Percentiles rank a stretch among this genome's conserved stretches.
phyloP scores from a whole-genome alignment of 1,284 basidiomycete genomes.

The Neolentinus lepideus region DNA sequence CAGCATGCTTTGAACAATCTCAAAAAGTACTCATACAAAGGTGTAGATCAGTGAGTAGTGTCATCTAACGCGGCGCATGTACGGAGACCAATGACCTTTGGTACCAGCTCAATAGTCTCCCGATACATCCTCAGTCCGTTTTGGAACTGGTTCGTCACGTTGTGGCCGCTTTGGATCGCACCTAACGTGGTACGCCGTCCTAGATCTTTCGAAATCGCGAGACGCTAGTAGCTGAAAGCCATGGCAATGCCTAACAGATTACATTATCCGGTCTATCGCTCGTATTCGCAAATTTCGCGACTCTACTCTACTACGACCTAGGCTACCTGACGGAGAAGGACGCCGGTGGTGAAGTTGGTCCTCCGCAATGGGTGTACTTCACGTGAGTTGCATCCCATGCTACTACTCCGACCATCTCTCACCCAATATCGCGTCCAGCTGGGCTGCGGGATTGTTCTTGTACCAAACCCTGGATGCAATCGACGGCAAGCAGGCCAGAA shows the following conservation, averaged over 20 bases:
- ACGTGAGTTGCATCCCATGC: constrained; percentile 43
- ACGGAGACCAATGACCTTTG: not conserved
- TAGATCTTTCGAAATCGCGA: not conserved
- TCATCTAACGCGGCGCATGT: constrained; percentile 5
- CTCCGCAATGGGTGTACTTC: constrained; percentile 82
- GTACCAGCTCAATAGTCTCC: constrained; percentile 64
- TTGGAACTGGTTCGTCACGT: constrained; percentile 92
- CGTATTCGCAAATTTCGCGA: constrained; percentile 80
- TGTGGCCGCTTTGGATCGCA: constrained; percentile 85
- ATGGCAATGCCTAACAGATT: constrained; percentile 42
- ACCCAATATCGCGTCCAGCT: constrained; percentile 36
- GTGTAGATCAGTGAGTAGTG: constrained; percentile 57
- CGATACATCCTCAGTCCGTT: constrained; percentile 84
- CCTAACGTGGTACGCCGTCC: constrained; percentile 76
- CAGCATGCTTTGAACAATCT: constrained; percentile 53
- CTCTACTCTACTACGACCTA: constrained; percentile 79
- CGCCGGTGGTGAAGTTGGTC: constrained; percentile 37
- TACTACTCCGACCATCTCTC: constrained; percentile 3
- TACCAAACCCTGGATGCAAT: constrained; percentile 92
- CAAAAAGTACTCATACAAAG: constrained; percentile 61
- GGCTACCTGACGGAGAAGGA: constrained; percentile 63
- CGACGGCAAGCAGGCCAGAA: constrained; percentile 91
- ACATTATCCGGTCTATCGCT: constrained; percentile 79
- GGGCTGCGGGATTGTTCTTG: constrained; percentile 83
- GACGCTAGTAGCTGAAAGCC: not conserved